phyloP scores from a whole-genome alignment of 345 rosid species.

The Abelmoschus esculentus region DNA sequence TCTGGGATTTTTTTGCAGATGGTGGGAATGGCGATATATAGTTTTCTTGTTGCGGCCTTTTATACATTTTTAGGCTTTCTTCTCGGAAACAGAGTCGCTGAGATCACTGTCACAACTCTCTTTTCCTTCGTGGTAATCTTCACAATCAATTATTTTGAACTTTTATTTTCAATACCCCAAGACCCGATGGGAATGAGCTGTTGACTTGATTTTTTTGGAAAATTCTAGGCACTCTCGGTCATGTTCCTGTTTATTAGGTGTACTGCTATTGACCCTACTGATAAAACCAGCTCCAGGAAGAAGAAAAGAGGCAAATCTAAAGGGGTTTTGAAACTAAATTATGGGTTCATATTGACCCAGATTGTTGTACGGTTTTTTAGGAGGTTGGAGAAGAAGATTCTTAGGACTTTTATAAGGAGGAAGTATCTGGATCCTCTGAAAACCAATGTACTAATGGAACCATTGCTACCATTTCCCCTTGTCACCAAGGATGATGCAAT shows the following conservation, averaged over 20 bases:
- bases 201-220: background rate
- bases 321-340: slow-evolving; percentile 51
- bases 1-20: slow-evolving; percentile 37
- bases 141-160: background rate
- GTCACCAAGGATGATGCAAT: slow-evolving; percentile 68
- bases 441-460: slow-evolving; percentile 54
- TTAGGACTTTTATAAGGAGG: slow-evolving; percentile 63
- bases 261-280: slow-evolving; percentile 86
- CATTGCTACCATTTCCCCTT: slow-evolving; percentile 82
- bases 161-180: background rate
- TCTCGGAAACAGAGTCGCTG: slow-evolving; percentile 70
- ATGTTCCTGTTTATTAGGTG: slow-evolving; percentile 71
- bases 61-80: slow-evolving; percentile 80
- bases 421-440: slow-evolving; percentile 80
- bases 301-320: slow-evolving; percentile 45
- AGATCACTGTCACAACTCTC: slow-evolving; percentile 47
- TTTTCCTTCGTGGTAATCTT: slow-evolving; percentile 66
- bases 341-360: slow-evolving; percentile 70
- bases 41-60: slow-evolving; percentile 57
- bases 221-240: slow-evolving; percentile 64
- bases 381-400: slow-evolving; percentile 79
- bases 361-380: slow-evolving; percentile 63
- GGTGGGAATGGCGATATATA: slow-evolving; percentile 71
- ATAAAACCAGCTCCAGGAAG: slow-evolving; percentile 65
- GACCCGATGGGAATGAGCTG: background rate